These are phyloP conservation scores for Flaveria floridana DNA, from an alignment of 140 eudicot species.

Conservation along the genomic window DNA sequence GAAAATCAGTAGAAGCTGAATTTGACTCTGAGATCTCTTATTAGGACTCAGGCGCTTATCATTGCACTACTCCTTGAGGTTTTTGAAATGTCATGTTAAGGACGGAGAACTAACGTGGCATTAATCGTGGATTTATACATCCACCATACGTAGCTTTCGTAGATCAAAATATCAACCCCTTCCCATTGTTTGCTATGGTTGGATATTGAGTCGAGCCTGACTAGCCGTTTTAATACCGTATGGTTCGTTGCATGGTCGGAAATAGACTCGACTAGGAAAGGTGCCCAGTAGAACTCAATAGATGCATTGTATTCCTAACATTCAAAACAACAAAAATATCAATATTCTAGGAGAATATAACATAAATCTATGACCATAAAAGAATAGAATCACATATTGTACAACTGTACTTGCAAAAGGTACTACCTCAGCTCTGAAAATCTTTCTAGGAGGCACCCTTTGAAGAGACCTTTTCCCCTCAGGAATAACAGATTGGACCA, in stretches of 20 bases:
- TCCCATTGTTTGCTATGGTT: conserved; percentile 79
- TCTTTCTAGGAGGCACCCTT: conserved; percentile 74
- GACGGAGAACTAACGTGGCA: conserved; percentile 60
- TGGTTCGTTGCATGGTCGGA: conserved; percentile 95
- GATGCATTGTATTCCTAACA: conserved; percentile 83
- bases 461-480: conserved; percentile 61
- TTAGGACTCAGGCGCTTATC: background rate
- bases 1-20: background rate
- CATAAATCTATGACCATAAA: background rate
- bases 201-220: conserved; percentile 69
- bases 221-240: conserved; percentile 64
- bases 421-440: conserved; percentile 75
- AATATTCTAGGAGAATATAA: background rate
- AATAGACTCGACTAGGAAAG: conserved; percentile 83
- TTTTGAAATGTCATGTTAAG: background rate
- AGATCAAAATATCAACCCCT: conserved; percentile 76
- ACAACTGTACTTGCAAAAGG: background rate
- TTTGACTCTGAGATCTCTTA: background rate
- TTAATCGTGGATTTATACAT: conserved; percentile 85
- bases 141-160: conserved; percentile 99
- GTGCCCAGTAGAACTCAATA: conserved; percentile 97
- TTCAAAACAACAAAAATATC: background rate
- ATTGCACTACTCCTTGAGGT: background rate
- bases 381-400: background rate
- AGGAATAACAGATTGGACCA: conserved; percentile 74